Conservation (phyloP, 225 moss, liverwort and hornwort genomes). For the Climacium dendroides region DNA sequence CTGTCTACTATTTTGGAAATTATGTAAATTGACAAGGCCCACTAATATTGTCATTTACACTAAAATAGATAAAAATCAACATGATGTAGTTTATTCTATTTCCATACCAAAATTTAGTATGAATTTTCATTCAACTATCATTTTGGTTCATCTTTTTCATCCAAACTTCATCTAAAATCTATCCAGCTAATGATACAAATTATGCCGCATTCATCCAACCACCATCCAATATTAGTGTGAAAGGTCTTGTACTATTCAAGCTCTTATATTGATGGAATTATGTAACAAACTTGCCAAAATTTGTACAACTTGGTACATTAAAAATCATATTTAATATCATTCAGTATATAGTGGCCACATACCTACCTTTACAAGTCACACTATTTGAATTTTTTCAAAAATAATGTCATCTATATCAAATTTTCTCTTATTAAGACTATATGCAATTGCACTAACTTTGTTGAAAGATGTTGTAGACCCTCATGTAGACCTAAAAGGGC, state of each 20-base stretch:
- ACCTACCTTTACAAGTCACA: neutral
- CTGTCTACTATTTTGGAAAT: neutral
- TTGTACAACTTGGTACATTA: rapidly evolving
- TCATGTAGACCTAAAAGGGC: neutral
- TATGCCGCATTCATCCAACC: neutral
- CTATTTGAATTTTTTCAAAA: too few species aligned
- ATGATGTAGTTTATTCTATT: too few species aligned
- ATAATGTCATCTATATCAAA: neutral
- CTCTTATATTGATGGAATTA: neutral
- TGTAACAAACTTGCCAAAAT: neutral
- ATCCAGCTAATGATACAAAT: too few species aligned
- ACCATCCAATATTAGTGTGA: neutral
- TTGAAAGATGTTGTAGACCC: rapidly evolving
- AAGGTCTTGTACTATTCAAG: neutral
- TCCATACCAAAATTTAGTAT: neutral
- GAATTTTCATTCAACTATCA: neutral
- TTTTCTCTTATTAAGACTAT: neutral
- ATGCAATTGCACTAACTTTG: neutral
- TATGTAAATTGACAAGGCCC: rapidly evolving
- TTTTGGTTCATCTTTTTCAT: neutral
- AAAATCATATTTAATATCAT: neutral
- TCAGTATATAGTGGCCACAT: neutral
- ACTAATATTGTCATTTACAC: rapidly evolving
- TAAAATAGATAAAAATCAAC: neutral
- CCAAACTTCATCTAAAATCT: neutral